Conservation (phyloP, 768 basidiomycete species). For the Serendipita vermifera region DNA sequence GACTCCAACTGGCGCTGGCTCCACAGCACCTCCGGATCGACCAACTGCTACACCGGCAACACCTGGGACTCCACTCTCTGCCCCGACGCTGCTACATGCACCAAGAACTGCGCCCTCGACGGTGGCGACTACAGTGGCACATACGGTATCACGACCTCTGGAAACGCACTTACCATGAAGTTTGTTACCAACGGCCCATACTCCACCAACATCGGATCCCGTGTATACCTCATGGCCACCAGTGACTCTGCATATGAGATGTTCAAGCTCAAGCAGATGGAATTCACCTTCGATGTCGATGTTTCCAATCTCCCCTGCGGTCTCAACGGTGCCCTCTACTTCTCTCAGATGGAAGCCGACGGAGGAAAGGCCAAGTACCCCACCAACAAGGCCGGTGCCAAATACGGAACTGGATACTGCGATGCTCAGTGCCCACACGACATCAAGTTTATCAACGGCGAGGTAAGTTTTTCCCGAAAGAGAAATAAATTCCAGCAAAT, state of each 20-base stretch:
- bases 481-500: too few relatives aligned
- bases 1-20: conserved; percentile 46
- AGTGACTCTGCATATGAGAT: conserved; percentile 31
- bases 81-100: conserved; percentile 37
- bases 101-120: conserved; percentile 27
- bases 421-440: conserved; percentile 49
- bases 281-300: conserved; percentile 50
- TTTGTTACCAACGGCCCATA: conserved; percentile 36
- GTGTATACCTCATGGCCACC: conserved; percentile 40
- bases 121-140: conserved; percentile 36
- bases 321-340: conserved; percentile 50
- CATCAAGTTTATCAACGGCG: conserved; percentile 47
- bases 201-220: conserved; percentile 28
- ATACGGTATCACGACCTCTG: conserved; percentile 39
- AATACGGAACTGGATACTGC: conserved; percentile 42
- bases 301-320: conserved; percentile 45
- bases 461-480: too few relatives aligned
- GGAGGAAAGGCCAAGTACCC: conserved; percentile 38
- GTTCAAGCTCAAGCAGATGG: conserved; percentile 42
- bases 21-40: conserved; percentile 26
- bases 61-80: conserved; percentile 40
- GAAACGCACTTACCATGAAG: conserved; percentile 35
- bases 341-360: conserved; percentile 46
- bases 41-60: conserved; percentile 43
- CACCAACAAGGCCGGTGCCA: conserved; percentile 32